Base-by-base conservation (phyloP, 345 rosid genomes). In the Dimocarpus longan region DNA sequence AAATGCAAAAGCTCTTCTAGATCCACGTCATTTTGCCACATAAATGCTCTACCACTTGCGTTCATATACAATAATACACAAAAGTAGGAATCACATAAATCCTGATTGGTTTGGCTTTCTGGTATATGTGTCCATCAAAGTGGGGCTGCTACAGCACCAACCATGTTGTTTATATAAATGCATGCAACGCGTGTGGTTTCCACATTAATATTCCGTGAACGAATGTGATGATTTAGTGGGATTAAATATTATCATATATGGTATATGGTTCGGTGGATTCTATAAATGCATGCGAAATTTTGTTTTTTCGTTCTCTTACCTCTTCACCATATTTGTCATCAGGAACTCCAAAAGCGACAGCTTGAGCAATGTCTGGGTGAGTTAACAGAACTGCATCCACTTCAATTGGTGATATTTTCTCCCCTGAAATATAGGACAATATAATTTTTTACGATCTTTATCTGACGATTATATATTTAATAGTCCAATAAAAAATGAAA, bases 261-360 rank as follows among this genome's bases (percentile, higher is more conserved):
- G 15, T 16, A 16, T 54, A 54, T 54, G 59, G 18, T 54, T 54
- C 18, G 16, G 59, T 54, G n/a, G 59, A 16, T 12, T 50, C 19
- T 48, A 48, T 48, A 32, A 11, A 10, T 71, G 57, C 68, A 42
- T 56, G 28, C 56, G 54, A 77, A 26, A n/a, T 57, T 37, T 24
- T 39, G 12, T 11, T 11, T 46, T 7, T 12, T 12, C 39, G 15
- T 48, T 0, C 4, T 63, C 18, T 39, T 68, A 86, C 90, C 90
- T 88, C 90, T 82, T 88, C 90, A 12, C 89, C 90, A 40, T 88
- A 88, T 74, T 88, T 88, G 5, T 84, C 90, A 65, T 88, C 90
- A 7, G 90, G 85, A 32, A 85, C 85, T 44, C 87, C 89, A 37
- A 84, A 86, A 3, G 85, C 82, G 18, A 86, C 90, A 0, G 87